Evolutionary conservation across 2,329 filamentous ascomycete genomes (phyloP).

Genomic region (Aspergillus oerlinghausenensis): DNA sequence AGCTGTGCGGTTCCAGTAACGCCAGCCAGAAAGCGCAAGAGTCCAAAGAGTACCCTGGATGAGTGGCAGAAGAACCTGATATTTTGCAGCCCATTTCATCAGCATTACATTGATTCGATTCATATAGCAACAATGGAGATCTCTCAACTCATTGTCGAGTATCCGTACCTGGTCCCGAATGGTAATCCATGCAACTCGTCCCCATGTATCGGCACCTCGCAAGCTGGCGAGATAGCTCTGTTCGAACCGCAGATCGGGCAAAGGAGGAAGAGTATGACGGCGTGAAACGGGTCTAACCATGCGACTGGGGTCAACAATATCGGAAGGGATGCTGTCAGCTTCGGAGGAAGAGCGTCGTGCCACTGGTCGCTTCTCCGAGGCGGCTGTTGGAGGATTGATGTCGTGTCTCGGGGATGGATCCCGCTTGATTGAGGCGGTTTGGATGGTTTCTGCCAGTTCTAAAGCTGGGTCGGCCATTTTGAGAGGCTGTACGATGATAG

Average conservation of each 20-base stretch:
- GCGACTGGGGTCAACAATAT: conserved; percentile 40
- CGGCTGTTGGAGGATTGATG: conserved; percentile 72
- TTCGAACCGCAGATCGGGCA: conserved; percentile 86
- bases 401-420: conserved; percentile 69
- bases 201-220: conserved; percentile 70
- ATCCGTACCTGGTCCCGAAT: conserved; percentile 72
- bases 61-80: conserved; percentile 75
- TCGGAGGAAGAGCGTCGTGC: conserved; percentile 45
- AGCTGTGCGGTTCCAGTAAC: conserved; percentile 77
- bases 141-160: neutral
- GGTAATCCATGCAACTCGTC: conserved; percentile 78
- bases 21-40: conserved; percentile 78
- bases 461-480: conserved; percentile 56
- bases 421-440: conserved; percentile 72
- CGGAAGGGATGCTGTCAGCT: conserved; percentile 43
- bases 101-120: neutral
- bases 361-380: conserved; percentile 62
- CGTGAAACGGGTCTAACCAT: conserved; percentile 34
- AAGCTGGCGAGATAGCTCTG: conserved; percentile 96
- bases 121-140: neutral
- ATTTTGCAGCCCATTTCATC: neutral
- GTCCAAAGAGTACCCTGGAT: conserved; percentile 88
- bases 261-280: conserved; percentile 58
- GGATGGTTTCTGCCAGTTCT: conserved; percentile 72
- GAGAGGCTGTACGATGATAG: neutral